Evolutionary conservation across 768 basidiomycete genomes (phyloP).

Genomic region (Suillus subalutaceus): DNA sequence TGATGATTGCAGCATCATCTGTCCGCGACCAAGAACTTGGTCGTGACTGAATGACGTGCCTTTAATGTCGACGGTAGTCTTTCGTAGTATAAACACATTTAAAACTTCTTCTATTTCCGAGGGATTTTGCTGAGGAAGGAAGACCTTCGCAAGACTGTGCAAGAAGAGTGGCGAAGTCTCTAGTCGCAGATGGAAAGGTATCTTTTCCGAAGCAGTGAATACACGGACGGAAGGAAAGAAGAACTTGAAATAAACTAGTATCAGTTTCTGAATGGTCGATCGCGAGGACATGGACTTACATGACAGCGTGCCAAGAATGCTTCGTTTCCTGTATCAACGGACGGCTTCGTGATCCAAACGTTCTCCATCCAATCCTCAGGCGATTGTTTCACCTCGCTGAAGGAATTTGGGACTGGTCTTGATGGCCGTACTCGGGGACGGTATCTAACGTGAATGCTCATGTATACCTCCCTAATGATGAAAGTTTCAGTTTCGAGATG

Average conservation of each 20-base stretch:
- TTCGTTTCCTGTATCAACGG: slow-evolving; percentile 9
- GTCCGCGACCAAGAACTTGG: slow-evolving; percentile 50
- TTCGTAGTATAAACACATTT: slow-evolving; percentile 60
- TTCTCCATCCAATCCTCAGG: slow-evolving; percentile 39
- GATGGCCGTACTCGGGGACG: slow-evolving; percentile 36
- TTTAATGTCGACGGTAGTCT: slow-evolving; percentile 44
- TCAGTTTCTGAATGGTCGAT: not conserved
- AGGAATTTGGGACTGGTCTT: slow-evolving; percentile 27
- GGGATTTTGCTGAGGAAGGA: slow-evolving; percentile 15
- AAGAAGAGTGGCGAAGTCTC: slow-evolving; percentile 47
- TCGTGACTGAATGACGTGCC: slow-evolving; percentile 19
- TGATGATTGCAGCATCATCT: slow-evolving; percentile 45
- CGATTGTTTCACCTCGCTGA: slow-evolving; percentile 27
- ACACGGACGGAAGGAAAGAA: slow-evolving; percentile 64
- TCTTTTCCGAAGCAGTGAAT: slow-evolving; percentile 55
- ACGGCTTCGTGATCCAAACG: slow-evolving; percentile 29
- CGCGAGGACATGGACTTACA: slow-evolving; percentile 21
- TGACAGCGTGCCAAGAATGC: slow-evolving; percentile 31
- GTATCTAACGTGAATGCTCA: slow-evolving; percentile 30
- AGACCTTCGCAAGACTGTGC: slow-evolving; percentile 14
- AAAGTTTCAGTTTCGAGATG: slow-evolving; percentile 10
- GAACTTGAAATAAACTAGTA: slow-evolving; percentile 40
- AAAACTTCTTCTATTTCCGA: slow-evolving; percentile 30
- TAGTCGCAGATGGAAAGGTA: slow-evolving; percentile 71
- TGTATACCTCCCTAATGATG: slow-evolving; percentile 21